Conservation (phyloP, 2,329 filamentous ascomycete species). For the Neofusicoccum umdonicola region DNA sequence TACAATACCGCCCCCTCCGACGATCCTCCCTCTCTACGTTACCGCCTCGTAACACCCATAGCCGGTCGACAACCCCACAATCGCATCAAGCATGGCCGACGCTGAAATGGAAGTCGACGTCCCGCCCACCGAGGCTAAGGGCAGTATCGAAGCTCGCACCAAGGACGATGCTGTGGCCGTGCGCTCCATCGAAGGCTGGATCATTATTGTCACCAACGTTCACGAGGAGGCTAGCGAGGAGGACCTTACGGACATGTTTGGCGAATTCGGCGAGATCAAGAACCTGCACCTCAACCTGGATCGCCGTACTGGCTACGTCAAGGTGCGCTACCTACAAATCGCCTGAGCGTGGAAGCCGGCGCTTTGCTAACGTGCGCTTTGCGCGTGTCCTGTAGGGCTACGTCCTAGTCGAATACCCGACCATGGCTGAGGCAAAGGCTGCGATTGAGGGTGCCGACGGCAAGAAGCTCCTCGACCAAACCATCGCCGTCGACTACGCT, state of each 20-base stretch:
- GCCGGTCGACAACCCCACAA: not conserved
- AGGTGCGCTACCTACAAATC: constrained; percentile 51
- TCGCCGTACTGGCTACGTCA: constrained; percentile 79
- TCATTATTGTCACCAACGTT: constrained; percentile 80
- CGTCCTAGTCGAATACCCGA: constrained; percentile 80
- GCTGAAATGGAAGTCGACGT: constrained; percentile 15
- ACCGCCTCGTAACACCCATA: too few species aligned
- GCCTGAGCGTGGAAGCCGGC: too few species aligned
- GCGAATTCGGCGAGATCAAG: constrained; percentile 82
- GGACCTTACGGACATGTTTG: constrained; percentile 76
- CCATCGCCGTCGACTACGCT: constrained; percentile 76
- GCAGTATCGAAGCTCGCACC: constrained; percentile 63
- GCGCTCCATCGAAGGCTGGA: constrained; percentile 86
- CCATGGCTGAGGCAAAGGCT: constrained; percentile 73
- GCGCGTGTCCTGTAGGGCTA: constrained; percentile 63
- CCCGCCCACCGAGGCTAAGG: not conserved
- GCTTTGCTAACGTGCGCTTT: not conserved
- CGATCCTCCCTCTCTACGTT: too few species aligned
- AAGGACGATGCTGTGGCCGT: constrained; percentile 69
- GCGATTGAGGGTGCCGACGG: constrained; percentile 78
- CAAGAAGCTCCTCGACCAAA: constrained; percentile 77
- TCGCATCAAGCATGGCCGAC: constrained; percentile 8
- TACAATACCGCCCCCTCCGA: not conserved
- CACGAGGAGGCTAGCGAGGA: constrained; percentile 87
- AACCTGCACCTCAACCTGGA: constrained; percentile 83